Base-by-base conservation (phyloP, 2,329 filamentous ascomycete species). In the Sporothrix globosa region DNA sequence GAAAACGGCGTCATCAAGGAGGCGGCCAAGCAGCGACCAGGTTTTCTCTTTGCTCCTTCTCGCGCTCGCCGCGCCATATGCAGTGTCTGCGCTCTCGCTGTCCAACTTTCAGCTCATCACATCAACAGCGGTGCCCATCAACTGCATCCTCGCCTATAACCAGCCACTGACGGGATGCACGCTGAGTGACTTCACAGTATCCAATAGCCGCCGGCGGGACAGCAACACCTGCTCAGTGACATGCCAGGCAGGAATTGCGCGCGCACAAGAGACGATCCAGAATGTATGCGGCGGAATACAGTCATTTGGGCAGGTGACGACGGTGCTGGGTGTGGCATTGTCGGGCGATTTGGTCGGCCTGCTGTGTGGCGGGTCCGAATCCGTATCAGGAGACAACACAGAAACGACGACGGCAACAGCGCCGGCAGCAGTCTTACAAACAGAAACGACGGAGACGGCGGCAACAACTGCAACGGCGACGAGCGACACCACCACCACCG, bases 231-330 rank as follows among this genome's bases (percentile, higher is more conserved):
- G 83, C 75, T 83, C 82, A 19, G 50, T 70, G 4, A 71, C 69
- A 3, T 85, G 83, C 72, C 76, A 76, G 53, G 71, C 72, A 9
- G 79, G 91, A 69, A 92, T 97, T 44, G 88, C 92, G 74, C 84
- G 96, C 65, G 89, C 96, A 78, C 89, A 91, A 65, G 90, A 94
- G 75, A 91, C 90, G 44, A 86, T 91, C 50, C 85, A 87, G 63
- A 82, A 85, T 54, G 87, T 91, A 79, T 95, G 95, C 77, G 90
- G 90, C 4, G 91, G 92, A 14, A 30, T 17, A 4, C 11, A 10
- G 2, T 41, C 24, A 14, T n/a, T 58, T 2, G 90, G 89, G 0
- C 72, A 76, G 21, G 63, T 73, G 0, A 74, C 77, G 19, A 79
- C 82, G 1, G 72, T 84, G 14, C 72, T 84, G 17, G 77, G 76